Percentiles rank a stretch among this genome's conserved stretches.
Conservation (phyloP, 1,284 basidiomycete genomes). For the Trametes hirsuta region DNA sequence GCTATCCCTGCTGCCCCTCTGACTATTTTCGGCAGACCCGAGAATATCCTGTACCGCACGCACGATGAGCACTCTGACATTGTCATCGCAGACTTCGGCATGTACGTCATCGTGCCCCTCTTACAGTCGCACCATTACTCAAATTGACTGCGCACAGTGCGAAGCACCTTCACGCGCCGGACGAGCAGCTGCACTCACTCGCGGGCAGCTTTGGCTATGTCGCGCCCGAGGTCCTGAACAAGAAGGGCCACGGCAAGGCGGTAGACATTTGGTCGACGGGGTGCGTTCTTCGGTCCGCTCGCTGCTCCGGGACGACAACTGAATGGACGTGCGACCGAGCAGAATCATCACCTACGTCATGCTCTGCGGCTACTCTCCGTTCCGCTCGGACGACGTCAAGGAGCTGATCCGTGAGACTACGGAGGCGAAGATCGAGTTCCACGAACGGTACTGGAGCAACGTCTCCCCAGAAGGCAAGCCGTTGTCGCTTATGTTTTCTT, state of each 20-base stretch:
- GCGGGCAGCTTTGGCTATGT: conserved; percentile 95
- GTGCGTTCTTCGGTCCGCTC: conserved; percentile 44
- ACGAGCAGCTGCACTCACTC: conserved; percentile 79
- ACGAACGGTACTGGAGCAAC: conserved; percentile 94
- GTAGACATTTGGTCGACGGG: conserved; percentile 96
- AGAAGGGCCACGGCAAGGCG: conserved; percentile 85
- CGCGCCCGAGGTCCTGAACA: conserved; percentile 89
- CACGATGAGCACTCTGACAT: conserved; percentile 74
- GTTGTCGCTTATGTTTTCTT: neutral
- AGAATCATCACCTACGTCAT: conserved; percentile 94
- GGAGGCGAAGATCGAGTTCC: conserved; percentile 85
- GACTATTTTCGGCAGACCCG: conserved; percentile 58
- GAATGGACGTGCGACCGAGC: neutral
- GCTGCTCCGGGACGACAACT: neutral
- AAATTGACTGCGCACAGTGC: conserved; percentile 51
- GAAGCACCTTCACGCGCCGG: conserved; percentile 79
- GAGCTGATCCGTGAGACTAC: conserved; percentile 84
- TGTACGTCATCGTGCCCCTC: conserved; percentile 47
- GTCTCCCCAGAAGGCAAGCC: conserved; percentile 69
- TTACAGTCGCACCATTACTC: neutral
- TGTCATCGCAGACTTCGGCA: conserved; percentile 96
- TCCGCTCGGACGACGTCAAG: conserved; percentile 82
- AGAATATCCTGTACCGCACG: conserved; percentile 92
- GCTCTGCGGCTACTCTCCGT: conserved; percentile 92
- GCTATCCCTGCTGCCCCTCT: neutral